A percentile compares a stretch with the other conserved stretches of the same genome.
Conservation (phyloP, 140 eudicot genomes). For the Anethum foeniculum region DNA sequence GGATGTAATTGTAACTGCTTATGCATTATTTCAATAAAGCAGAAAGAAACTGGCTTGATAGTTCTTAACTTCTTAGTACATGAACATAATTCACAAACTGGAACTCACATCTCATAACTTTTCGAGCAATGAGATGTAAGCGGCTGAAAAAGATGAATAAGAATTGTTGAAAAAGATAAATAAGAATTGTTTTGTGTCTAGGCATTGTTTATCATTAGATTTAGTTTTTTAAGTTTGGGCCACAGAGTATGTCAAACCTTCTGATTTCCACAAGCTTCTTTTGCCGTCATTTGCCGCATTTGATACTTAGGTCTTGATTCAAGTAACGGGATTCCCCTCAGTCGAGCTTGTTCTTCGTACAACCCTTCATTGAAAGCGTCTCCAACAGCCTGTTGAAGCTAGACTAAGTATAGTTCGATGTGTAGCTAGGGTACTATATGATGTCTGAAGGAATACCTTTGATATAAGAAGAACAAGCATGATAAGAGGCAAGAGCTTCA, state of each 20-base stretch:
- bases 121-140: not conserved
- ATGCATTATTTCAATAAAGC: not conserved
- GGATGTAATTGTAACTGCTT: not conserved
- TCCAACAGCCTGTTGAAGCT: conserved; percentile 81
- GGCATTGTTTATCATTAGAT: not conserved
- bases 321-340: conserved; percentile 83
- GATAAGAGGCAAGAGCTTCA: conserved; percentile 85
- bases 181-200: not conserved
- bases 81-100: not conserved
- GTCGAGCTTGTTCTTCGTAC: conserved; percentile 93
- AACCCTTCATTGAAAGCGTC: conserved; percentile 96
- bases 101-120: not conserved
- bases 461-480: conserved; percentile 98
- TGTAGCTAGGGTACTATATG: conserved; percentile 1
- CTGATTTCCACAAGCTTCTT: conserved; percentile 79
- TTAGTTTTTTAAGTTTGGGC: not conserved
- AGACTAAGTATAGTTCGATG: not conserved
- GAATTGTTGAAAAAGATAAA: not conserved
- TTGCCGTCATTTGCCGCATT: conserved; percentile 87
- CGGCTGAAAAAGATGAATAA: not conserved
- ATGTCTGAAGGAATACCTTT: conserved; percentile 39
- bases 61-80: not conserved
- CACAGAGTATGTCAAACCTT: conserved; percentile 34
- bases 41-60: not conserved
- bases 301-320: conserved; percentile 92